These are phyloP conservation scores for Debaryomyces robertsiae DNA, from an alignment of 1,139 yeast species.

Conservation along the genomic window DNA sequence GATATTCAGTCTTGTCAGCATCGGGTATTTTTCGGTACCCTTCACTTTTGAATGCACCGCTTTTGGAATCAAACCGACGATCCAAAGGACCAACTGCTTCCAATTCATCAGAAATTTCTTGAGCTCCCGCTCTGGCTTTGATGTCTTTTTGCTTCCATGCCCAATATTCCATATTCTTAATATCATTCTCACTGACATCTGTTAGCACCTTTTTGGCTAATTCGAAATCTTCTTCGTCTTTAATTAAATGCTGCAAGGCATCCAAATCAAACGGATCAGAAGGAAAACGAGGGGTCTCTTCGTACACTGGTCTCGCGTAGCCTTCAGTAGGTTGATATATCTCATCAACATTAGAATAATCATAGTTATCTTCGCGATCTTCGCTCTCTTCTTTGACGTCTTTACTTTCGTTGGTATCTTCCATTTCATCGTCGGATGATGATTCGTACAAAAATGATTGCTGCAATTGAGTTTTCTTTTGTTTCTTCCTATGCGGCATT, in stretches of 20 bases:
- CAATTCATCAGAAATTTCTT: constrained; percentile 30
- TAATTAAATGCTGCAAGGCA: constrained; percentile 55
- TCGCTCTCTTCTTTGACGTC: constrained; percentile 13
- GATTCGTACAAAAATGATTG: constrained; percentile 33
- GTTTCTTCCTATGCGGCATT: constrained; percentile 18
- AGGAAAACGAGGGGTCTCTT: constrained; percentile 36
- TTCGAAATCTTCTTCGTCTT: constrained; percentile 74
- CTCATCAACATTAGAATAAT: constrained; percentile 34
- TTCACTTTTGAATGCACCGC: constrained; percentile 72
- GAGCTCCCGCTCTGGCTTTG: constrained; percentile 21
- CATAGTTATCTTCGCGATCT: constrained; percentile 19
- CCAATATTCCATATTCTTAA: constrained; percentile 59
- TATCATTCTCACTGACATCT: constrained; percentile 25
- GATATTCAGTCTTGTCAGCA: constrained; percentile 67
- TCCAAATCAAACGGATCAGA: constrained; percentile 44
- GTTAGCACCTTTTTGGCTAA: constrained; percentile 51
- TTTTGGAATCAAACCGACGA: constrained; percentile 41
- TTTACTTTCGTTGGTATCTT: constrained; percentile 12
- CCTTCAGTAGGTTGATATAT: constrained; percentile 48
- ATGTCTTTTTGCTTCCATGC: constrained; percentile 61
- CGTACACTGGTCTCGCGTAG: constrained; percentile 54
- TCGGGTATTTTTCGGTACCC: constrained; percentile 79
- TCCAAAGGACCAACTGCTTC: constrained; percentile 37
- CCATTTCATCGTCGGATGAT: constrained; percentile 36
- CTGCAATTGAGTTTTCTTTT: constrained; percentile 23